Evolutionary conservation across 805 yeast genomes (phyloP), one percentile per base, ranked within the genome.

Genomic region (Teunomyces atbi): DNA sequence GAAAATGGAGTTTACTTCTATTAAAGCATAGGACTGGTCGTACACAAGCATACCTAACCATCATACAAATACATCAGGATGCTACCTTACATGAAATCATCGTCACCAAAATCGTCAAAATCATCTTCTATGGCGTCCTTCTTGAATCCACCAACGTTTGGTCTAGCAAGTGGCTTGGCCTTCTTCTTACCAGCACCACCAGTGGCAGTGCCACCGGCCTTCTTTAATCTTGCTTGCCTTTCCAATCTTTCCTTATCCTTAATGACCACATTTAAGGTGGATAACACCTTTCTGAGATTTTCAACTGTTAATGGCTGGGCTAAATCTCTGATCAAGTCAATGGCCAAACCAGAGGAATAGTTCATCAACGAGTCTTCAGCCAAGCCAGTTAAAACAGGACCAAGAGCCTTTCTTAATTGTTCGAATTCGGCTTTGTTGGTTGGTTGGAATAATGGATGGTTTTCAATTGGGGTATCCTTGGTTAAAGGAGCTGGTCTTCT

Each of bases 141-240:
- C 76, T 84, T 86, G 69, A 77, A 77, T 7, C 61, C 61, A 41
- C 80, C 66, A 41, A 68, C 69, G 51, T 71, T 81, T 44, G 86
- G 74, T 64, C 84, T 85, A 38, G 89, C 85, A 46, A 82, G 68
- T 47, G 88, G 85, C 68, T 86, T 86, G 48, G 89, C 96, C 81
- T 91, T 92, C 81, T 86, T 86, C 79, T 91, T 90, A 69, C 96
- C 96, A 32, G 95, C 94, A 64, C 97, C 97, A 58, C 95, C 95
- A 19, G 89, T 80, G 33, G 92, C 81, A 21, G 95, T 86, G 53
- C 92, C 94, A 51, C 94, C 92, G 45, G 88, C 77, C 64, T 83
- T 85, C 57, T 86, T 80, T 59, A 87, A 71, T 66, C 97, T 83
- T 20, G 87, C 89, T 59, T 81, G 87, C 75, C 97, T 88, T 71